Conservation (phyloP, 257 asterid genomes). For the Galeopsis tetrahit region DNA sequence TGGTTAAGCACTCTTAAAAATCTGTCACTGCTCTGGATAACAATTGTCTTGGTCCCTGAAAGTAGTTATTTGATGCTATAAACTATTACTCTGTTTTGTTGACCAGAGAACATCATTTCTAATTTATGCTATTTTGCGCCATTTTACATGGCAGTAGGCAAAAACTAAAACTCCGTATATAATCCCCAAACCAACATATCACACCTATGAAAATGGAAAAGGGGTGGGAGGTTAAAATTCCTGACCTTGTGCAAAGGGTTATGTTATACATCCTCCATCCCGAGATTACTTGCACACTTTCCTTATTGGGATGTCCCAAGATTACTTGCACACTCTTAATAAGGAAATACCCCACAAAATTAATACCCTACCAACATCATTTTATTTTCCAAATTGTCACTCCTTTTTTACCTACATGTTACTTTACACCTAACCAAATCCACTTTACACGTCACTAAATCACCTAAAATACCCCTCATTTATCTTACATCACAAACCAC, state of each 20-base stretch:
- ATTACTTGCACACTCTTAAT: no score
- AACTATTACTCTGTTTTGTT: not conserved
- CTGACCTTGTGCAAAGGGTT: conserved; percentile 11
- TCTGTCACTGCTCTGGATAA: conserved; percentile 13
- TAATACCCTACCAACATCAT: no score
- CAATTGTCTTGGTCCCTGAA: conserved; percentile 9
- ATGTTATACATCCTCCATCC: not conserved
- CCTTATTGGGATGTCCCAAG: no score
- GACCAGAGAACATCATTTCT: conserved; percentile 14
- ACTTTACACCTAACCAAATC: no score
- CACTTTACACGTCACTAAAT: no score
- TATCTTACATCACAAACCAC: no score
- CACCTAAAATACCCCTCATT: no score
- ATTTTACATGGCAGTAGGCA: conserved; percentile 1
- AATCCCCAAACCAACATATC: not conserved
- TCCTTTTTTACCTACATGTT: no score
- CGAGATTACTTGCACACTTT: no score
- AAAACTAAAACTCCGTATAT: not conserved
- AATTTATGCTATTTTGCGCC: not conserved
- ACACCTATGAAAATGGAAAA: not conserved
- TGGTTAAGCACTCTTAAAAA: not conserved
- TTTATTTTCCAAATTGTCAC: no score
- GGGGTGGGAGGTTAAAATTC: not conserved
- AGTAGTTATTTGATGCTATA: conserved; percentile 10
- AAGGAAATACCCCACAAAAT: no score